Percentiles rank a stretch among this genome's conserved stretches.
These are phyloP conservation scores for Pyrenula massariospora DNA, from an alignment of 495 filamentous ascomycete genomes.

Conservation along the genomic window DNA sequence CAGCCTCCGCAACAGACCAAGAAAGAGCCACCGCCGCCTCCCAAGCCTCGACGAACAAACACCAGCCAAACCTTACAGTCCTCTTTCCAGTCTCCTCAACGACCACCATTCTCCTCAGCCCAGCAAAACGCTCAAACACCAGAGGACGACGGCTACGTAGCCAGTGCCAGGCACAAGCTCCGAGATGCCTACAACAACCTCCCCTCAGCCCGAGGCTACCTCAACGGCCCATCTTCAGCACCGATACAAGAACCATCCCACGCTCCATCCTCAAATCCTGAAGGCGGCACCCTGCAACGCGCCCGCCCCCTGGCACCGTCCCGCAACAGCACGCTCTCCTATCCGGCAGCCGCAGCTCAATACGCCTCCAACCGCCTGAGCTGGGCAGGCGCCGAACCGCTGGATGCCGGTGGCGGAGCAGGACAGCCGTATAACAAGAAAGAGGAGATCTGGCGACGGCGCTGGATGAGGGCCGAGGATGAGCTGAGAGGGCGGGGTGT, in stretches of 20 bases:
- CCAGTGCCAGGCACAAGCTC: conserved; percentile 23
- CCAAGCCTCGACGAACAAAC: conserved; percentile 21
- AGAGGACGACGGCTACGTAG: conserved; percentile 18
- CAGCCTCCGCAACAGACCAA: conserved; percentile 27
- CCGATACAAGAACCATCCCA: not conserved
- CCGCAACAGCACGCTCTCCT: conserved; percentile 21
- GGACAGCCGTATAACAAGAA: conserved; percentile 51
- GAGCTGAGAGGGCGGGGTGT: conserved; percentile 59
- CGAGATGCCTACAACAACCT: conserved; percentile 35
- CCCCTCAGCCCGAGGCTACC: conserved; percentile 21
- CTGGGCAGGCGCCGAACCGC: conserved; percentile 1
- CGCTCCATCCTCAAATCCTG: not conserved
- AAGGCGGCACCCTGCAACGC: not conserved
- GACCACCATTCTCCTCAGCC: conserved; percentile 8
- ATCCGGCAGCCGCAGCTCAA: conserved; percentile 27
- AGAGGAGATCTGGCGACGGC: conserved; percentile 68
- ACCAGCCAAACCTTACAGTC: conserved; percentile 12
- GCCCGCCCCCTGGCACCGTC: conserved; percentile 4
- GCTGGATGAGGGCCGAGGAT: conserved; percentile 66
- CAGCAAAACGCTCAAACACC: conserved; percentile 4
- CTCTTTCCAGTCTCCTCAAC: conserved; percentile 6
- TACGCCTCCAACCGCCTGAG: conserved; percentile 24
- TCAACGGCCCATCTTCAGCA: conserved; percentile 1
- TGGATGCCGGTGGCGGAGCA: not conserved
- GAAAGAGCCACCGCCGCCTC: conserved; percentile 24